Base-by-base conservation (phyloP, 306 rosid species). In the Spatholobus suberectus region DNA sequence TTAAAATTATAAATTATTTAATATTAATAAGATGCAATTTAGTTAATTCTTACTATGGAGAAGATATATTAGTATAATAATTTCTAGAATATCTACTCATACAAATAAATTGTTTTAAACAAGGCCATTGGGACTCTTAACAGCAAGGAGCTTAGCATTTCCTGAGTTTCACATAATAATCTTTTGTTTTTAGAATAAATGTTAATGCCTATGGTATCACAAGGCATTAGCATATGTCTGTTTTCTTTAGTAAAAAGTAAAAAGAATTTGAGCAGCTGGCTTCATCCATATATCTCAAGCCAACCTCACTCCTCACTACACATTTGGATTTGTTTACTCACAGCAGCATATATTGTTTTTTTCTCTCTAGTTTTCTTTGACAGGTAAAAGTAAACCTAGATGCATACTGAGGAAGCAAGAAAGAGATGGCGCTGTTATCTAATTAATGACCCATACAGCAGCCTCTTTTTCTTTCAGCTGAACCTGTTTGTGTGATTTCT, bases 401-500 rank as follows among this genome's bases (percentile, higher is more conserved):
- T n/a, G n/a, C n/a, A n/a, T n/a, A n/a, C n/a, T n/a, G n/a, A n/a
- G n/a, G n/a, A n/a, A n/a, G n/a, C n/a, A n/a, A n/a, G n/a, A n/a
- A n/a, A n/a, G n/a, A n/a, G n/a, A n/a, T n/a, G n/a, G n/a, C n/a
- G n/a, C n/a, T n/a, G n/a, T n/a, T n/a, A n/a, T n/a, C n/a, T n/a
- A 10, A 20, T 34, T 18, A 2, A 52, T 71, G 49, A 12, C 18
- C 63, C 32, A 49, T 27, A 32, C 34, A 51, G 13, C 46, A 51
- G 24, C 34, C n/a, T 54, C 18, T n/a, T n/a, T n/a, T n/a, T 74
- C 51, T 54, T 75, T 75, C 40, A 15, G n/a, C 38, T 37, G 70
- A 57, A 57, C 79, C 57, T 57, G 40, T 57, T 75, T 57, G 24
- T 57, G 52, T 38, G 14, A 75, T 38, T 75, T 38, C 54, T 57